Evolutionary conservation across 495 filamentous ascomycete species (phyloP).

Genomic region (Penicillium antarcticum): DNA sequence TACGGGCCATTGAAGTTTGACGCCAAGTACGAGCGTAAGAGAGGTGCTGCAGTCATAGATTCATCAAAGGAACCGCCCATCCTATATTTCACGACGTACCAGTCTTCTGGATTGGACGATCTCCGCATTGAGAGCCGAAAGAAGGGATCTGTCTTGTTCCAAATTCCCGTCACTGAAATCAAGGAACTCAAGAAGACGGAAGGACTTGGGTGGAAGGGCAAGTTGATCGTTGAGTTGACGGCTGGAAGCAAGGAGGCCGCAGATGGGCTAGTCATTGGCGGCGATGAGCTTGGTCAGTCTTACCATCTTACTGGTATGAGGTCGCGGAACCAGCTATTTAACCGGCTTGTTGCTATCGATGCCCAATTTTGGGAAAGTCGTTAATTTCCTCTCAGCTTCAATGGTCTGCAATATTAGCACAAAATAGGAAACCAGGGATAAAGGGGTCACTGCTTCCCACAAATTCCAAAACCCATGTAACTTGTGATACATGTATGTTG

Average conservation of each 20-base stretch:
- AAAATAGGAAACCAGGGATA: no score
- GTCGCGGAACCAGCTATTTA: constrained; percentile 79
- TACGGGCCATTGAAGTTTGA: constrained; percentile 76
- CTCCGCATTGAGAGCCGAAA: constrained; percentile 41
- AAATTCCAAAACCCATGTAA: no score
- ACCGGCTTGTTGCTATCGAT: constrained; percentile 77
- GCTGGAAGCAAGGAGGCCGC: constrained; percentile 66
- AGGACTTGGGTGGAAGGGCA: constrained; percentile 85
- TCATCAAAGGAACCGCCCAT: constrained; percentile 47
- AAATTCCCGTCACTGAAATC: constrained; percentile 57
- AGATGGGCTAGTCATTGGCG: constrained; percentile 71
- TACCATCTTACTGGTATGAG: constrained; percentile 69
- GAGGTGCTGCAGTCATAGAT: constrained; percentile 68
- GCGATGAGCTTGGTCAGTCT: constrained; percentile 44
- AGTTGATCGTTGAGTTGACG: constrained; percentile 80
- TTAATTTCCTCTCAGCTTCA: constrained; percentile 50
- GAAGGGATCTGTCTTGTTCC: constrained; percentile 37
- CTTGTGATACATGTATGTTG: neutral
- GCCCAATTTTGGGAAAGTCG: constrained; percentile 86
- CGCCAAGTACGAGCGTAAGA: constrained; percentile 64
- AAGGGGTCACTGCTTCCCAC: no score
- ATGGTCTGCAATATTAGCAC: no score
- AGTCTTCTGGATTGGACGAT: constrained; percentile 25
- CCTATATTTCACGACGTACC: constrained; percentile 49
- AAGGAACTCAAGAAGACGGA: constrained; percentile 76